Conservation (phyloP, 2,329 filamentous ascomycete species). For the Pseudocercospora ulei region DNA sequence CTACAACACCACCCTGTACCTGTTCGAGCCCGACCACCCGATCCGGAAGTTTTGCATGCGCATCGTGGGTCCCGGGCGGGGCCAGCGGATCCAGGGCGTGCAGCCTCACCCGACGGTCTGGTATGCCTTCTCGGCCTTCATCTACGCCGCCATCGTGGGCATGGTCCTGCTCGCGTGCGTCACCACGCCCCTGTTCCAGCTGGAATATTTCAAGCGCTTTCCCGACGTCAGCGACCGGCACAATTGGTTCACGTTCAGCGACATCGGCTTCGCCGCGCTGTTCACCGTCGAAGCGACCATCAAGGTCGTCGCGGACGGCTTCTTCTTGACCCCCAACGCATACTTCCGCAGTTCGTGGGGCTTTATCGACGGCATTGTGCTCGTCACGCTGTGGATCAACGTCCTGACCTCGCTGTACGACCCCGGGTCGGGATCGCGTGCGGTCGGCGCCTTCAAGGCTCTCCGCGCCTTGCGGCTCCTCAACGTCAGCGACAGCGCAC, state of each 20-base stretch:
- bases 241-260: constrained; percentile 94
- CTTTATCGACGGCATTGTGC: constrained; percentile 82
- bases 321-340: constrained; percentile 94
- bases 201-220: constrained; percentile 56
- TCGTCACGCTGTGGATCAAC: constrained; percentile 92
- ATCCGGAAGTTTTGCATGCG: constrained; percentile 75
- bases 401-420: constrained; percentile 72
- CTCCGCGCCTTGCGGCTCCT: constrained; percentile 80
- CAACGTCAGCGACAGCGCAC: constrained; percentile 90
- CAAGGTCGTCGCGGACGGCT: constrained; percentile 89
- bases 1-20: constrained; percentile 85
- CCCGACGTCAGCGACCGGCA: constrained; percentile 41
- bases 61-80: constrained; percentile 83
- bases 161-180: constrained; percentile 97
- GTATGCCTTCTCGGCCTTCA: constrained; percentile 87
- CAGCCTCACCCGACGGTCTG: constrained; percentile 81
- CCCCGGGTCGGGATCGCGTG: constrained; percentile 75
- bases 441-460: constrained; percentile 94
- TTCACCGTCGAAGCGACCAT: constrained; percentile 81
- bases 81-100: constrained; percentile 75
- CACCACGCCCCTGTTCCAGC: constrained; percentile 89
- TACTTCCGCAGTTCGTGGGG: constrained; percentile 97
- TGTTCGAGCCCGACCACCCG: constrained; percentile 70
- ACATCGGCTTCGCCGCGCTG: constrained; percentile 76
- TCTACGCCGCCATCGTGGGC: constrained; percentile 85